Percentiles rank a stretch among this genome's conserved stretches.
Conservation (phyloP, 306 rosid genomes). For the Alnus glutinosa region DNA sequence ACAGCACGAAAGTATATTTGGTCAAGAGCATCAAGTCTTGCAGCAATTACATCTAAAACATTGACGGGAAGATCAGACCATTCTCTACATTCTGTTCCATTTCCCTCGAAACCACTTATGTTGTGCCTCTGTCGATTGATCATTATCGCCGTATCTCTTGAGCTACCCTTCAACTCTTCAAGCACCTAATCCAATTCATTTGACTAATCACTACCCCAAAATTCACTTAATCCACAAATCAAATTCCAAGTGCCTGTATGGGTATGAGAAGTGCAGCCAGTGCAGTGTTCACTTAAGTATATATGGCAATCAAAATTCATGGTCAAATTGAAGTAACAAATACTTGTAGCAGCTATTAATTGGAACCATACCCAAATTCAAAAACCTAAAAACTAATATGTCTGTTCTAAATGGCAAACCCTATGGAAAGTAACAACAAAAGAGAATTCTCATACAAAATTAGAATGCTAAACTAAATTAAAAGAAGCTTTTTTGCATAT, state of each 20-base stretch:
- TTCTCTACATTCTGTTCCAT: neutral
- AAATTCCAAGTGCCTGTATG: neutral
- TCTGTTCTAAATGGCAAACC: neutral
- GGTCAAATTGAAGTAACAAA: too few species aligned
- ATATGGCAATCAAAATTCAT: too few species aligned
- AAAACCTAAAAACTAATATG: neutral
- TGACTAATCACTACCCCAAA: neutral
- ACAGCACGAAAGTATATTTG: slow-evolving; percentile 13
- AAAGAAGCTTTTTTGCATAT: neutral
- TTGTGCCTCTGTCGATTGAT: neutral
- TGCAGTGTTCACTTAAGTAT: neutral
- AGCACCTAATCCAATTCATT: neutral
- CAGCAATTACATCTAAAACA: neutral
- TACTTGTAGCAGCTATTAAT: too few species aligned
- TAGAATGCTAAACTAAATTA: neutral
- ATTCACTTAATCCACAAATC: neutral
- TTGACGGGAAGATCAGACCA: slow-evolving; percentile 23
- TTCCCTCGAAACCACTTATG: neutral
- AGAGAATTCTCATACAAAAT: neutral
- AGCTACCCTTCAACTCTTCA: neutral
- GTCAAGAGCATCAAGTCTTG: neutral
- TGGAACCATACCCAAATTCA: neutral
- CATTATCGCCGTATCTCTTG: neutral
- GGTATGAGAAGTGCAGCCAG: neutral
- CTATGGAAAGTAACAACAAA: too few species aligned